These are phyloP conservation scores for Cryphonectria naterciae DNA, from an alignment of 2,329 filamentous ascomycete genomes.

Conservation along the genomic window DNA sequence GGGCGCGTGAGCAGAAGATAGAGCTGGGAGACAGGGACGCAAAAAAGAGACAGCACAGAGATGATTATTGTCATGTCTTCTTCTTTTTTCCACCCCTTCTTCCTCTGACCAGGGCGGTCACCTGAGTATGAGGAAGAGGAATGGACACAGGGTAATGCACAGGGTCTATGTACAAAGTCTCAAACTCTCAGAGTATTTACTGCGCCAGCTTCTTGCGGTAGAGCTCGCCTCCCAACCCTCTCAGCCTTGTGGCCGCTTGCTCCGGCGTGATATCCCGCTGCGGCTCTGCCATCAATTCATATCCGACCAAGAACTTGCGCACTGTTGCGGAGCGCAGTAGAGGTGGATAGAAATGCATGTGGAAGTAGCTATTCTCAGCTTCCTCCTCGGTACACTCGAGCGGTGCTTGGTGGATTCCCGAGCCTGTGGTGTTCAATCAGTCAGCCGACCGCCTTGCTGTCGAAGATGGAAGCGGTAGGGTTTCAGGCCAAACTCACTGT, in stretches of 20 bases:
- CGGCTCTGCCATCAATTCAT: slow-evolving; percentile 96
- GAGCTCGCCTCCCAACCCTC: slow-evolving; percentile 76
- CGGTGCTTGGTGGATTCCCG: slow-evolving; percentile 94
- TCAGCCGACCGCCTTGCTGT: background rate
- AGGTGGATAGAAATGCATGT: slow-evolving; percentile 97
- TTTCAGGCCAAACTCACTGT: slow-evolving; percentile 62
- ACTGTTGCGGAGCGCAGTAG: slow-evolving; percentile 90
- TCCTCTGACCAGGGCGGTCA: background rate
- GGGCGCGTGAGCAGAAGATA: background rate
- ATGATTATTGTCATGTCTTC: background rate
- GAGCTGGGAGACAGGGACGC: background rate
- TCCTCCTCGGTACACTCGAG: slow-evolving; percentile 81
- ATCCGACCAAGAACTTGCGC: slow-evolving; percentile 94
- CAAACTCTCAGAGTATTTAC: background rate
- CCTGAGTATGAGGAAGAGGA: background rate
- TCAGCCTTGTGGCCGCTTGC: slow-evolving; percentile 81
- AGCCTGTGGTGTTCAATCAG: slow-evolving; percentile 54
- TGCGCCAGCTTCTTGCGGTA: slow-evolving; percentile 70
- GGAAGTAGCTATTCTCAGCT: slow-evolving; percentile 85
- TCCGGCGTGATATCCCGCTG: slow-evolving; percentile 98
- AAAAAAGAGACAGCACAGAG: background rate
- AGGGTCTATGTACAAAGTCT: background rate
- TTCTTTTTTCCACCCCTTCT: background rate
- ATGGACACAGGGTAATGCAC: background rate
- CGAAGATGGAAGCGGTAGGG: too few species aligned